These are phyloP conservation scores for Sherardia arvensis DNA, from an alignment of 257 asterid species.

Conservation along the genomic window DNA sequence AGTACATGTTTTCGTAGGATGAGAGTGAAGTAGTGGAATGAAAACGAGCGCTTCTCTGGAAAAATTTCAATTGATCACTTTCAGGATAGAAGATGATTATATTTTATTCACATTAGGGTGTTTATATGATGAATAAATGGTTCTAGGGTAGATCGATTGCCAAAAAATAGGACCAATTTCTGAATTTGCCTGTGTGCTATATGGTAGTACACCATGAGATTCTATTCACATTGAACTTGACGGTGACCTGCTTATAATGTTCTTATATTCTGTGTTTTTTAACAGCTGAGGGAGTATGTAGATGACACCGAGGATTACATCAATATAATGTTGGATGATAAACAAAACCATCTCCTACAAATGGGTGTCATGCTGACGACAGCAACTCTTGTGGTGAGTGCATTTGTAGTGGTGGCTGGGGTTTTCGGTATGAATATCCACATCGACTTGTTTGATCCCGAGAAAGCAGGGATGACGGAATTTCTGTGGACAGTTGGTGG, in stretches of 20 bases:
- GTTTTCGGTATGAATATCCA: constrained; percentile 62
- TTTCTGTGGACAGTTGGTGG: constrained; percentile 64
- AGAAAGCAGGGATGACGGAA: constrained; percentile 32
- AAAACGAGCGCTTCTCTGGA: neutral
- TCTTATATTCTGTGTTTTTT: no score
- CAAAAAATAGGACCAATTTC: no score
- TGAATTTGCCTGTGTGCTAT: neutral
- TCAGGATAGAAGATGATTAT: neutral
- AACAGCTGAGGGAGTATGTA: constrained; percentile 71
- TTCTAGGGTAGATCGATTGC: neutral
- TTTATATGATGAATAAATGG: neutral
- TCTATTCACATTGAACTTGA: no score
- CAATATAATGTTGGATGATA: constrained; percentile 83
- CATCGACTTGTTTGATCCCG: constrained; percentile 32
- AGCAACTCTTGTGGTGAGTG: constrained; percentile 59
- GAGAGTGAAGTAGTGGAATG: neutral
- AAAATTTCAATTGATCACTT: neutral
- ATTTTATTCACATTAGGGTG: neutral
- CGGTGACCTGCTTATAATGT: neutral
- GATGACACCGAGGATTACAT: constrained; percentile 88
- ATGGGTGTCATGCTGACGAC: constrained; percentile 71
- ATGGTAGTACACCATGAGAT: no score
- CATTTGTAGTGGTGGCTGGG: constrained; percentile 61
- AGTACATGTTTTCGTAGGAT: no score
- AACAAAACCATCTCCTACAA: constrained; percentile 76